Evolutionary conservation across 495 filamentous ascomycete genomes (phyloP).

Genomic region (Penicillium samsonianum): DNA sequence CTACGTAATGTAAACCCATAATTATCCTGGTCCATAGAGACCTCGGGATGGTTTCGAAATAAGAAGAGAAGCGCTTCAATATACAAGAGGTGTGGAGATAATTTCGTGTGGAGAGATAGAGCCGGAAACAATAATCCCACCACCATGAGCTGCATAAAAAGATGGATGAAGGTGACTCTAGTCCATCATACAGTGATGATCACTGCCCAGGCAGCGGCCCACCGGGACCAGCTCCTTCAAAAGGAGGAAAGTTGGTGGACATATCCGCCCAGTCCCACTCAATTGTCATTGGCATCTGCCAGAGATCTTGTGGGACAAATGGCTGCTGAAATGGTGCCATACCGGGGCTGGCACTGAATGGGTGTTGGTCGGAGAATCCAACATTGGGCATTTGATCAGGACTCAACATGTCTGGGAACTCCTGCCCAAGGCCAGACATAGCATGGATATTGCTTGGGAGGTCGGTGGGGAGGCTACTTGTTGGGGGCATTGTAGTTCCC

Average conservation of each 20-base stretch:
- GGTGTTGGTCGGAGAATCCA: constrained; percentile 46
- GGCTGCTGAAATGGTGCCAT: constrained; percentile 75
- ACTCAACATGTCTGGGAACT: constrained; percentile 44
- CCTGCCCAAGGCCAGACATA: constrained; percentile 39
- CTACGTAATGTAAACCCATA: constrained; percentile 7
- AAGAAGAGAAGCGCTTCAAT: constrained; percentile 10
- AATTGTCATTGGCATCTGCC: constrained; percentile 93
- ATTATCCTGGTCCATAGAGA: constrained; percentile 1
- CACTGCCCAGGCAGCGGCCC: constrained; percentile 29
- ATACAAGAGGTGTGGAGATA: constrained; percentile 19
- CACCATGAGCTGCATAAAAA: constrained; percentile 9
- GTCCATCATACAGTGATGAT: constrained; percentile 21
- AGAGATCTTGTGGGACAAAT: constrained; percentile 94
- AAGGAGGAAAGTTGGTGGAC: constrained; percentile 52
- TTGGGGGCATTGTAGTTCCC: constrained; percentile 38
- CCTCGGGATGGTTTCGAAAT: constrained; percentile 2
- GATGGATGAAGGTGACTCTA: neutral
- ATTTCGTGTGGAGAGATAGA: neutral
- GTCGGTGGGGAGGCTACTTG: constrained; percentile 24
- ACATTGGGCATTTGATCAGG: constrained; percentile 41
- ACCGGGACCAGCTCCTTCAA: constrained; percentile 33
- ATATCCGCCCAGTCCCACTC: constrained; percentile 99
- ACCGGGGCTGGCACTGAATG: constrained; percentile 42
- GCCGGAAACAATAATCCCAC: neutral
- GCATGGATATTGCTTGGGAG: constrained; percentile 33